These are phyloP conservation scores for Agastache rugosa DNA, from an alignment of 257 asterid genomes.

Conservation along the genomic window DNA sequence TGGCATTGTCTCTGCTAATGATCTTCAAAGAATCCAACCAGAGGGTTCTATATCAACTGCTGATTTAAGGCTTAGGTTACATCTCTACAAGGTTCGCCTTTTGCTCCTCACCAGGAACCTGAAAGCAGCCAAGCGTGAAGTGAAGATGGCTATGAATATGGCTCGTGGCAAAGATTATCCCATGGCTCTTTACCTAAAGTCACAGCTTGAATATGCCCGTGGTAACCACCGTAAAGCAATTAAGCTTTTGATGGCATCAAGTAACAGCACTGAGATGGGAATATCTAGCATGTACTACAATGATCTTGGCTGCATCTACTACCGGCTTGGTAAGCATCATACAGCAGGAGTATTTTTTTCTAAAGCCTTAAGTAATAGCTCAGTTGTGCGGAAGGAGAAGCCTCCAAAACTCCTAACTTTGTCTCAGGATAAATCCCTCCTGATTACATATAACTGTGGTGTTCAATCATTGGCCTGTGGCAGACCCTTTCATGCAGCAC, in stretches of 20 bases:
- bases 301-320: slow-evolving; percentile 85
- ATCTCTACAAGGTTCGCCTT: slow-evolving; percentile 78
- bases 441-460: slow-evolving; percentile 78
- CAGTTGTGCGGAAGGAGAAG: slow-evolving; percentile 64
- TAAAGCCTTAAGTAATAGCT: slow-evolving; percentile 69
- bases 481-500: slow-evolving; percentile 73
- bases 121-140: slow-evolving; percentile 91
- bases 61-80: slow-evolving; percentile 78
- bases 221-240: slow-evolving; percentile 78
- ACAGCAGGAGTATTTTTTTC: slow-evolving; percentile 65
- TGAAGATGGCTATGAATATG: slow-evolving; percentile 83
- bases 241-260: slow-evolving; percentile 80
- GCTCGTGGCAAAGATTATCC: slow-evolving; percentile 79
- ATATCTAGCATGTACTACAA: slow-evolving; percentile 75
- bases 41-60: slow-evolving; percentile 59
- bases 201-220: slow-evolving; percentile 92
- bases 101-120: slow-evolving; percentile 75
- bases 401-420: slow-evolving; percentile 58
- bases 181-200: slow-evolving; percentile 78
- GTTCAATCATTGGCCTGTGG: slow-evolving; percentile 74
- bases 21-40: slow-evolving; percentile 59
- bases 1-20: slow-evolving; percentile 55
- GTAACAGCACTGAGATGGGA: slow-evolving; percentile 57
- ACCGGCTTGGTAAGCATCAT: slow-evolving; percentile 74
- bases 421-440: slow-evolving; percentile 75